Base-by-base conservation (phyloP, 306 rosid genomes). In the Spatholobus suberectus region DNA sequence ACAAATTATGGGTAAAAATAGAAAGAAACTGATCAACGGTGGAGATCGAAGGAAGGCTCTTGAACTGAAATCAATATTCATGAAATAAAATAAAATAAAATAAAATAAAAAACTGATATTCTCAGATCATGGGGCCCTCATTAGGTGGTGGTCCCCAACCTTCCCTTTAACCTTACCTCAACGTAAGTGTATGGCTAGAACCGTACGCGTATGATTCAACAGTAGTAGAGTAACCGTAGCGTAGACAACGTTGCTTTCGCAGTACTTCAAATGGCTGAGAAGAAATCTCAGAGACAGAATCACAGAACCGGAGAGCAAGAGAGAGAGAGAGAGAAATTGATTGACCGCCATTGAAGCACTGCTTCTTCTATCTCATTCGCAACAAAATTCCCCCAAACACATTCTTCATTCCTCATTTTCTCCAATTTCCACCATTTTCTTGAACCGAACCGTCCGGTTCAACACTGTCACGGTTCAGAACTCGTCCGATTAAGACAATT, bases 321-420 rank as follows among this genome's bases (percentile, higher is more conserved):
- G 76, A 77, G 41, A 20, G 38, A 73, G 52, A 65, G 29, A 73
- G 46, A 81, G 76, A 67, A 38, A 32, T 35, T 26, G 71, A 83
- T 90, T 86, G 90, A 87, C 88, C 86, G 86, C 94, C 97, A 90
- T 91, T 90, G 92, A 88, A 85, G 85, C 85, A 68, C 66, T 52
- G 26, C 79, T 70, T 73, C 9, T 70, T 75, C 44, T 81, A 51
- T 35, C 54, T 2, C 43, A 34, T 41, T 52, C 38, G 4, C 1
- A 7, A 9, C 26, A 35, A 54, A 27, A 43, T 67, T 70, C 23
- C 52, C 52, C 18, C 54, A 24, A 37, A 72, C 76, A 23, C 41
- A 17, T 41, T 54, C 70, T 20, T 18, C 83, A 37, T 47, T 62
- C 66, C 29, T 1, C 70, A 6, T 23, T 13, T 18, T n/a, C 46